Percentiles rank a stretch among this genome's conserved stretches.
Conservation (phyloP, 257 asterid genomes). For the Scutellaria baicalensis region DNA sequence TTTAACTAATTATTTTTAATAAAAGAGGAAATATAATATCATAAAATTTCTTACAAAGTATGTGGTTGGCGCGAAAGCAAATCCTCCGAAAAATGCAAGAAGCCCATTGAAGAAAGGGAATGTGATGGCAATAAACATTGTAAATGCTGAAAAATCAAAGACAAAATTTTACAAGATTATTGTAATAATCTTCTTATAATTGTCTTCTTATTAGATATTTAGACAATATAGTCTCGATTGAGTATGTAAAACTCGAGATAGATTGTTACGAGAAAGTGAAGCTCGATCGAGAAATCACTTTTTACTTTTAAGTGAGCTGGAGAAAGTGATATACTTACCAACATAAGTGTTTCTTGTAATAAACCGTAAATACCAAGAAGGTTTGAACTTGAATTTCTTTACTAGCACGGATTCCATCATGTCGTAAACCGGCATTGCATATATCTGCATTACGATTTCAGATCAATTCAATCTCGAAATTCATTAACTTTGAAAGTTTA, state of each 20-base stretch:
- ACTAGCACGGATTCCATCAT: conserved; percentile 45
- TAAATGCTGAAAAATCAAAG: conserved; percentile 26
- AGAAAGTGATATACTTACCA: conserved; percentile 15
- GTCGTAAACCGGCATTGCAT: conserved; percentile 49
- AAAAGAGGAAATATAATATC: neutral
- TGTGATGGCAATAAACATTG: conserved; percentile 35
- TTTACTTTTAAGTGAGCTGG: too few species aligned
- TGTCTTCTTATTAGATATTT: too few species aligned
- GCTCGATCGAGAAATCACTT: too few species aligned
- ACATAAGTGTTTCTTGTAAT: conserved; percentile 33
- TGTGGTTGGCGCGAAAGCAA: conserved; percentile 41
- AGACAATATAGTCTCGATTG: too few species aligned
- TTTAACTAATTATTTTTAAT: too few species aligned
- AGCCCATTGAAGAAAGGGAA: conserved; percentile 46
- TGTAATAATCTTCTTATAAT: too few species aligned
- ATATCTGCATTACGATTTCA: conserved; percentile 17
- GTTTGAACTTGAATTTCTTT: conserved; percentile 25
- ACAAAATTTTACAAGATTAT: too few species aligned
- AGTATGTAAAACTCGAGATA: too few species aligned
- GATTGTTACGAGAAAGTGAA: too few species aligned
- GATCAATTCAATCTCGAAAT: too few species aligned
- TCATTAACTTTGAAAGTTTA: too few species aligned
- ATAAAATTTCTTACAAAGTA: conserved; percentile 28
- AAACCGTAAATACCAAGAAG: conserved; percentile 29
- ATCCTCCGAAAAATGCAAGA: conserved; percentile 38